Evolutionary conservation across 1,284 basidiomycete genomes (phyloP), one percentile per base, ranked within the genome.

Genomic region (Moesziomyces parantarcticus): DNA sequence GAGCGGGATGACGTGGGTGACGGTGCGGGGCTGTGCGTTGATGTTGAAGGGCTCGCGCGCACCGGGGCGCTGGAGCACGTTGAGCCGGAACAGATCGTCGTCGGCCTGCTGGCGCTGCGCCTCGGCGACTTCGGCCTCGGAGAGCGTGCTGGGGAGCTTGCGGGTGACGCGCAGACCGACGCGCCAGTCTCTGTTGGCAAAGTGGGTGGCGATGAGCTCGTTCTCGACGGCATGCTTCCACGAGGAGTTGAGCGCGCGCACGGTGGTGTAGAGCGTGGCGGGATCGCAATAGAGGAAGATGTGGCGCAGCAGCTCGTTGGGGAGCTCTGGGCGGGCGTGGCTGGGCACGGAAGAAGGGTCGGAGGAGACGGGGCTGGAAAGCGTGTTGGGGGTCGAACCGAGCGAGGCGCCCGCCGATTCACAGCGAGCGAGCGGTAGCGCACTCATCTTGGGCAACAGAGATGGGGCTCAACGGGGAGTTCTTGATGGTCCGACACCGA

Each of bases 271-370:
- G 48, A 81, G 77, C 20, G 78, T 78, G 25, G 76, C 75, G 16
- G 79, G 79, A 39, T 81, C 79, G 51, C 76, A 73, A 25, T 77
- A 74, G 20, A 77, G 65, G 61, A 81, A 81, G 49, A 81, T 79
- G 57, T 63, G 58, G 32, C 71, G 62, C n/a, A 79, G 68, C 9
- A 81, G 34, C 55, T 81, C 79, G 64, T 63, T 63, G 26, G 79
- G 79, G 4, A 81, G 76, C 7, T 66, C 41, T 5, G 34, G 20
- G 9, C 57, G 58, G 49, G 45, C 32, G 45, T 59, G 52, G 11
- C 55, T 56, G 40, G 69, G 21, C 23, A 51, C 58, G 0, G 62
- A 63, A 6, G 69, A 66, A 10, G 65, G 51, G 2, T 68, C 58
- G 9, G 65, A 62, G 13, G 58, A 55, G 32, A 52, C 41, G 20